Base-by-base conservation (phyloP, 2,329 filamentous ascomycete genomes). In the Coniochaeta prunicola region DNA sequence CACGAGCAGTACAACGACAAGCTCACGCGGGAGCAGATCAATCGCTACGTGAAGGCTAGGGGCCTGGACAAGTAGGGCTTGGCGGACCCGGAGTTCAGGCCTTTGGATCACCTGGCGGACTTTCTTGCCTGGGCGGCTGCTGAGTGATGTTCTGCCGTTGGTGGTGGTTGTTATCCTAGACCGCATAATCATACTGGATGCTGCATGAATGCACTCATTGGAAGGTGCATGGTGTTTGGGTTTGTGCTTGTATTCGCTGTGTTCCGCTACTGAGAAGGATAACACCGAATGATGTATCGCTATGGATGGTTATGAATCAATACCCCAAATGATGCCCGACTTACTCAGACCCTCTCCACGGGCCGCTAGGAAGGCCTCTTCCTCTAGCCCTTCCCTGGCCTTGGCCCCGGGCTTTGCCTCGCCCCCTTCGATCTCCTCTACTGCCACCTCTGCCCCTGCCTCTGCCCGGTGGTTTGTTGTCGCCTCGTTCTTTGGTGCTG, bases 1-100 rank as follows among this genome's bases (percentile, higher is more conserved):
- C 77, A 83, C 56, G 83, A 85, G 67, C 77, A 82, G 64, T 85
- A 84, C 64, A 83, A 84, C 62, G 83, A 85, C 58, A 85, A 85
- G 66, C 73, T 79, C 40, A 82, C 80, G 2, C 71, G 79, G 56
- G 83, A 85, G 67, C 80, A 84, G 65, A 79, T 86, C 58, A 81
- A 80, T 59, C 74, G 82, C 12, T 85, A 84, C 61, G 76, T 86
- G 67, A 85, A 85, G 68, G 82, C 82, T 0, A 74, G 81, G 15
- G 77, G 76, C 1, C 69, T 86, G 48, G 82, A 84, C 57, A 81
- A 82, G 66, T 81, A 65, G 71, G 36, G 31, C 10, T 19, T 21
- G 53, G 28, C 28, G 19, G 53, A 21, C 28, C 28, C 30, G 30
- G 24, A 15, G 2, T 26, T 30, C 5, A 50, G 24, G 31, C 31